Percentiles rank a stretch among this genome's conserved stretches.
These are phyloP conservation scores for Arthrobotrys entomopaga DNA, from an alignment of 2,329 filamentous ascomycete genomes.

Conservation along the genomic window DNA sequence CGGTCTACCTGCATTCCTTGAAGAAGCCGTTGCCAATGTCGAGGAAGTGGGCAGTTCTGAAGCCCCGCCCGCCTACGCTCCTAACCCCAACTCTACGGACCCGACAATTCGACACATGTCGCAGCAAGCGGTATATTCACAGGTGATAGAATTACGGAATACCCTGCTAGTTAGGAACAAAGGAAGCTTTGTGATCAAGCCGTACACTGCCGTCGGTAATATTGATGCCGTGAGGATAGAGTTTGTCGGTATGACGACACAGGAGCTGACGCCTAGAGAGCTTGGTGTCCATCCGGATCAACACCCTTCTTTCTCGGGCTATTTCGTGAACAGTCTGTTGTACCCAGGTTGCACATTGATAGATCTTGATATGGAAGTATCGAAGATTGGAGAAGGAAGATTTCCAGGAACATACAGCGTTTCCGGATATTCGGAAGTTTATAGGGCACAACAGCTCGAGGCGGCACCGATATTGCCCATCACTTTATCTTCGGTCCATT, in stretches of 20 bases:
- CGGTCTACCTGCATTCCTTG: slow-evolving; percentile 39
- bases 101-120: slow-evolving; percentile 50
- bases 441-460: slow-evolving; percentile 48
- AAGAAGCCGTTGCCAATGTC: slow-evolving; percentile 52
- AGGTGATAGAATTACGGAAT: slow-evolving; percentile 49
- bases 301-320: slow-evolving; percentile 48
- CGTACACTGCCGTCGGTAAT: slow-evolving; percentile 47
- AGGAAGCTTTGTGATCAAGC: slow-evolving; percentile 52
- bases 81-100: slow-evolving; percentile 46
- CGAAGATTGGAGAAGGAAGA: slow-evolving; percentile 49
- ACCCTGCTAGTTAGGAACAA: slow-evolving; percentile 42
- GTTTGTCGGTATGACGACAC: slow-evolving; percentile 51
- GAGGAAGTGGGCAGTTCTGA: slow-evolving; percentile 41
- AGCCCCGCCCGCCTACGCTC: slow-evolving; percentile 47
- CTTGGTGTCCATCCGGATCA: slow-evolving; percentile 48
- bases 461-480: slow-evolving; percentile 43
- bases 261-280: slow-evolving; percentile 39
- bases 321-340: slow-evolving; percentile 47
- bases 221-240: slow-evolving; percentile 46
- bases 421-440: slow-evolving; percentile 48
- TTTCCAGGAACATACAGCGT: slow-evolving; percentile 48
- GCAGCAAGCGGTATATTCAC: slow-evolving; percentile 46
- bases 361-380: slow-evolving; percentile 52
- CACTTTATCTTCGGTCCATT: slow-evolving; percentile 47
- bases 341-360: slow-evolving; percentile 48